Base-by-base conservation (phyloP, 805 yeast species). In the Saccharomycopsis synnaedendra region DNA sequence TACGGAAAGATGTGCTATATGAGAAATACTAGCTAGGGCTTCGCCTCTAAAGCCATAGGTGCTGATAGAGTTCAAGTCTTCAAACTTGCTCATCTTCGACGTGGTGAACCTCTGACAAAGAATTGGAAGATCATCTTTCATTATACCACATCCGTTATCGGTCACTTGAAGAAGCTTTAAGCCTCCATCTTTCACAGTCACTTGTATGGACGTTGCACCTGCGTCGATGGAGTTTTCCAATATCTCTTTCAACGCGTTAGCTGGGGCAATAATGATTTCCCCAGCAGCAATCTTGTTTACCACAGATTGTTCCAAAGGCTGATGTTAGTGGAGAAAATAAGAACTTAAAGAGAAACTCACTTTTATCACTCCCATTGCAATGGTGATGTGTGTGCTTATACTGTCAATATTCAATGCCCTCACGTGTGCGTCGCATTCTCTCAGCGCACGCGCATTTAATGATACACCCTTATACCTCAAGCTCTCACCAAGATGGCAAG, bases 31-130 rank as follows among this genome's bases (percentile, higher is more conserved):
- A 1, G 97, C 96, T 43, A 93, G 68, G 0, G 98, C 98, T 63
- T 93, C 98, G 10, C 98, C 98, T 47, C 98, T 71, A 61, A 93
- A 93, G 4, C 98, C 98, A 61, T 87, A 87, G 0, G 97, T 89
- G 28, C 74, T 67, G 29, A 93, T 75, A 3, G 71, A 61, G 44
- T 68, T 67, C 49, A 93, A 70, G 60, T 93, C 98, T 44, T 85
- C 90, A 60, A 84, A 90, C 5, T 65, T 70, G 1, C 64, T 52
- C 29, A 93, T 64, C 62, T 93, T 93, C 0, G 97, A 88, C 0
- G 98, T 93, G 28, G 97, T 85, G 64, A 88, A 90, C 30, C 98
- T 67, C 59, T 85, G 85, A 60, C 97, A 93, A n/a, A 93, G 70
- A 4, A 93, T 69, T 0, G 77, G 72, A 41, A 93, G 60, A 58